Evolutionary conservation across 441 rosid species (phyloP).

Genomic region (Biscutella laevigata): DNA sequence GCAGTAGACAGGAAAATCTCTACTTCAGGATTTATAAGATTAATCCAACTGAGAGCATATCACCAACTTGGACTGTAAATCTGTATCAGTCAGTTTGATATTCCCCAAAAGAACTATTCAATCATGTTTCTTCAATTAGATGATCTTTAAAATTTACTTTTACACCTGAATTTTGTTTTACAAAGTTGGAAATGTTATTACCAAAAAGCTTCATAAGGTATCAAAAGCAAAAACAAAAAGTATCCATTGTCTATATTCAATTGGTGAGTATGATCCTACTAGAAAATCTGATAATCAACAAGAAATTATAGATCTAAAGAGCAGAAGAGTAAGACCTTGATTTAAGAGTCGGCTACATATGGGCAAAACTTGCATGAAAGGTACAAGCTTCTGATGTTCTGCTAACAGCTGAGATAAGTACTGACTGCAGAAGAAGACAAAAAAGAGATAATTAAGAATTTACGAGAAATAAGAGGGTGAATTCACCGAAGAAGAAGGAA

Average conservation of each 20-base stretch:
- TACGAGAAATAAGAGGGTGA: no score
- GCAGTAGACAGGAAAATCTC: neutral
- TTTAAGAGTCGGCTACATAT: conserved; percentile 79
- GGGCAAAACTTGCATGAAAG: conserved; percentile 88
- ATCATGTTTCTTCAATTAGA: neutral
- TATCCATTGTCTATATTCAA: no score
- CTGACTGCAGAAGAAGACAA: conserved; percentile 37
- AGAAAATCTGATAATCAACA: no score
- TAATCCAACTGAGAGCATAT: neutral
- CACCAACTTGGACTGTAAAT: neutral
- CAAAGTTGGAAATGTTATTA: neutral
- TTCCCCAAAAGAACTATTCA: neutral
- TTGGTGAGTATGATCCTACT: no score
- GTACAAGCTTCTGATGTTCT: conserved; percentile 96
- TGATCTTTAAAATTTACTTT: neutral
- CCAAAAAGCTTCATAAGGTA: conserved; percentile 1
- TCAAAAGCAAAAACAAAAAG: no score
- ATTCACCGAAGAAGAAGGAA: conserved; percentile 8
- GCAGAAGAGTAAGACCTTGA: conserved; percentile 64
- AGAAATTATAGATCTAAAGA: conserved; percentile 55
- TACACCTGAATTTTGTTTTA: neutral
- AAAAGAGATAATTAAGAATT: conserved; percentile 17
- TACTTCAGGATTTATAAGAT: neutral
- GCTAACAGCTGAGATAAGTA: conserved; percentile 79
- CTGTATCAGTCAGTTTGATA: neutral